These are phyloP conservation scores for Cylindrotheca fusiformis DNA, from an alignment of 108 stramenopile genomes.

Conservation along the genomic window DNA sequence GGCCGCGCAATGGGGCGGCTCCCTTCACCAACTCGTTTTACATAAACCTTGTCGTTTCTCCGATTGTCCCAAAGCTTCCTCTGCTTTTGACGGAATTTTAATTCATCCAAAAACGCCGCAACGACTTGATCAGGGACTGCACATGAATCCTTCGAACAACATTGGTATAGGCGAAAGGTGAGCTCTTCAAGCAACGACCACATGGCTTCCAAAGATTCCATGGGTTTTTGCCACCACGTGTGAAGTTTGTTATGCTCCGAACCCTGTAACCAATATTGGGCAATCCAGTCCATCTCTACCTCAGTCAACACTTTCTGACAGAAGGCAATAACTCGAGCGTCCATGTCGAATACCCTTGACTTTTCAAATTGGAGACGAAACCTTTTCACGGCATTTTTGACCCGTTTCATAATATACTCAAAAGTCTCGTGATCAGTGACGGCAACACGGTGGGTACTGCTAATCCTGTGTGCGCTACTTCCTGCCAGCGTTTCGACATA, in stretches of 20 bases:
- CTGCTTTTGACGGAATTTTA: constrained; percentile 16
- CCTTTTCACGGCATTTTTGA: constrained; percentile 21
- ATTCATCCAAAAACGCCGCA: constrained; percentile 18
- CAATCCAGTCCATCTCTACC: constrained; percentile 83
- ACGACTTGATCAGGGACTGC: constrained; percentile 10
- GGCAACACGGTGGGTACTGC: constrained; percentile 60
- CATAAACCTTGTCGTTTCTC: constrained; percentile 28
- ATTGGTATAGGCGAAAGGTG: constrained; percentile 10
- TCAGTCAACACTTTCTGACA: constrained; percentile 60
- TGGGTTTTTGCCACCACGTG: constrained; percentile 33
- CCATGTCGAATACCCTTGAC: not conserved
- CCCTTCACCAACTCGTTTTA: constrained; percentile 14
- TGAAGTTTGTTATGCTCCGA: constrained; percentile 45
- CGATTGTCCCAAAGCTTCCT: constrained; percentile 32
- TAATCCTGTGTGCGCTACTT: constrained; percentile 41
- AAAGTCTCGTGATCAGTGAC: constrained; percentile 26
- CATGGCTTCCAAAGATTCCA: constrained; percentile 23
- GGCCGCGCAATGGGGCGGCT: constrained; percentile 28
- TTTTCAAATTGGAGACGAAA: constrained; percentile 19
- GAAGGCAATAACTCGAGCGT: constrained; percentile 28
- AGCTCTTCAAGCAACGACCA: constrained; percentile 17
- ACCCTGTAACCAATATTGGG: constrained; percentile 81
- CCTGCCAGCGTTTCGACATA: too few species aligned
- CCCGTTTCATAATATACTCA: constrained; percentile 28
- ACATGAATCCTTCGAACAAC: not conserved